These are phyloP conservation scores for Candida parachauliodes DNA, from an alignment of 805 yeast genomes.

Conservation along the genomic window DNA sequence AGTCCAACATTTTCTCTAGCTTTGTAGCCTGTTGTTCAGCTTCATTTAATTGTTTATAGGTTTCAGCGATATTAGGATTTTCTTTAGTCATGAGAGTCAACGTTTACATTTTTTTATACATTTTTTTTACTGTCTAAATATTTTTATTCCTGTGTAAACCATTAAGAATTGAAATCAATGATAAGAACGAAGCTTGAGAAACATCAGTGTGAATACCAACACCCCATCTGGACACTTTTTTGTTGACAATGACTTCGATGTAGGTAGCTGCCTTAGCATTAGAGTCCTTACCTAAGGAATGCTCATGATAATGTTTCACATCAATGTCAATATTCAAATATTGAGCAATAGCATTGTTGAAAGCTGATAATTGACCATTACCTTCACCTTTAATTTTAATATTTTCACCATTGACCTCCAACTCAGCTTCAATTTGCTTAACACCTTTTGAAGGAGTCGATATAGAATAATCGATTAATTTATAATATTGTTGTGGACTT, in stretches of 20 bases:
- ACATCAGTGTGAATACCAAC: slow-evolving; percentile 91
- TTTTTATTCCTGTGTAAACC: slow-evolving; percentile 23
- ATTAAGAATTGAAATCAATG: slow-evolving; percentile 65
- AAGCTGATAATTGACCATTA: slow-evolving; percentile 81
- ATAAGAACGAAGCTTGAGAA: slow-evolving; percentile 75
- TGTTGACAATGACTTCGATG: slow-evolving; percentile 37
- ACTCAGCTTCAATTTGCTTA: slow-evolving; percentile 46
- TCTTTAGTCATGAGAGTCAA: slow-evolving; percentile 3
- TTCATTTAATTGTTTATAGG: slow-evolving; percentile 58
- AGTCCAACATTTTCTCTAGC: slow-evolving; percentile 63
- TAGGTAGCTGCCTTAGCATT: slow-evolving; percentile 75
- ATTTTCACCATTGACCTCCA: slow-evolving; percentile 43
- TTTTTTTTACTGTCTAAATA: slow-evolving; percentile 2
- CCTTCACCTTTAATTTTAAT: slow-evolving; percentile 56
- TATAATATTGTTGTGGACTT: slow-evolving; percentile 23
- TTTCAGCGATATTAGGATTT: slow-evolving; percentile 41
- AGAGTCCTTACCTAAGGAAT: slow-evolving; percentile 73
- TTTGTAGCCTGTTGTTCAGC: slow-evolving; percentile 64
- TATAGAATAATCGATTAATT: slow-evolving; percentile 47
- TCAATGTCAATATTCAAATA: slow-evolving; percentile 49
- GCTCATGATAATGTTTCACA: slow-evolving; percentile 73
- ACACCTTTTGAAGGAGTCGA: slow-evolving; percentile 32
- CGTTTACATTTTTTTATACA: background rate
- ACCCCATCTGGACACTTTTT: slow-evolving; percentile 65
- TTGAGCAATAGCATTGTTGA: slow-evolving; percentile 56